Percentiles rank a stretch among this genome's conserved stretches.
phyloP scores from a whole-genome alignment of 2,329 filamentous ascomycete species.

The Alternaria ventricosa region DNA sequence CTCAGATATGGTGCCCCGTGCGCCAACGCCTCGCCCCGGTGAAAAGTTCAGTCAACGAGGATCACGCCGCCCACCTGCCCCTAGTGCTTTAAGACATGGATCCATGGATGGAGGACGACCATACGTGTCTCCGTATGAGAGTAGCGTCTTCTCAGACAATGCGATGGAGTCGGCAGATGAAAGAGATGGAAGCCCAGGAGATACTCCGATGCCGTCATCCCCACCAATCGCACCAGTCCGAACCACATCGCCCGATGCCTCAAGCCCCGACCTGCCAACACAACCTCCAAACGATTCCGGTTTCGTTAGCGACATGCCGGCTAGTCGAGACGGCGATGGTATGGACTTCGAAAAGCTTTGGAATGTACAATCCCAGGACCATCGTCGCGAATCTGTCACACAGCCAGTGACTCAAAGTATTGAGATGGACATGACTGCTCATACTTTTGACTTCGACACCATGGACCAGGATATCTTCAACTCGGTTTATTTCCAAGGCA shows the following conservation, averaged over 20 bases:
- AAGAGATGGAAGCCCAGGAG: constrained; percentile 53
- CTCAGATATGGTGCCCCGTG: constrained; percentile 75
- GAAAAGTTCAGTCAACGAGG: constrained; percentile 37
- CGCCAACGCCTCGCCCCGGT: constrained; percentile 75
- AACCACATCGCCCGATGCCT: constrained; percentile 69
- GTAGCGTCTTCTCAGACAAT: constrained; percentile 49
- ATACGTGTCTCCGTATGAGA: constrained; percentile 45
- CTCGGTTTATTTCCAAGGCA: constrained; percentile 5
- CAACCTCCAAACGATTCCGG: constrained; percentile 72
- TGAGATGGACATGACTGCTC: constrained; percentile 23
- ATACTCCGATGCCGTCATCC: constrained; percentile 88
- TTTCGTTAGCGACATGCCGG: constrained; percentile 80
- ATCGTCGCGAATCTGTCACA: constrained; percentile 17
- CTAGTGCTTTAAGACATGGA: constrained; percentile 66
- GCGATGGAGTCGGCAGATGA: constrained; percentile 55
- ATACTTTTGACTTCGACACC: constrained; percentile 6
- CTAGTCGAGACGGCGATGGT: constrained; percentile 70
- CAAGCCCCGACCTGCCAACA: constrained; percentile 74
- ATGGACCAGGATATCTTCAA: constrained; percentile 16
- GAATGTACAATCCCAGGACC: constrained; percentile 26
- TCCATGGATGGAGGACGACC: constrained; percentile 58
- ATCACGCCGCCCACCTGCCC: constrained; percentile 39
- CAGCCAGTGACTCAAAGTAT: constrained; percentile 30
- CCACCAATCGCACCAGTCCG: constrained; percentile 73
- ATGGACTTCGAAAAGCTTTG: constrained; percentile 49